phyloP scores from a whole-genome alignment of 108 stramenopile genomes.

The Pseudonitzschia pungens region DNA sequence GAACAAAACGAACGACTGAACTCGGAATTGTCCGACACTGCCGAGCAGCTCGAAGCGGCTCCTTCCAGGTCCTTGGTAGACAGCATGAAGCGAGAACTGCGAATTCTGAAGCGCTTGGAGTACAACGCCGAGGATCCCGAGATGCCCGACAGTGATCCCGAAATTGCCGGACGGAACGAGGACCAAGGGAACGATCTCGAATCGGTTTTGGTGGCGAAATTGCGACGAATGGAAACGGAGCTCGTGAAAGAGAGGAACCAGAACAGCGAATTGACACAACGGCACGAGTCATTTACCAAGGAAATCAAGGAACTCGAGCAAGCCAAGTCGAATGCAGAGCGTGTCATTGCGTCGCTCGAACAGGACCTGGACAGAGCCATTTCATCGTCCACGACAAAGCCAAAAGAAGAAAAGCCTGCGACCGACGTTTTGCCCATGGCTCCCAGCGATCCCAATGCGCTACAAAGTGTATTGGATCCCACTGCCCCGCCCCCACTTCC shows the following conservation, averaged over 20 bases:
- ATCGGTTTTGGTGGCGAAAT: conserved; percentile 76
- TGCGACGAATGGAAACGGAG: conserved; percentile 80
- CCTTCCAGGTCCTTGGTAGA: conserved; percentile 71
- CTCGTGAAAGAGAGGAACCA: conserved; percentile 75
- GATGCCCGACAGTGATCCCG: conserved; percentile 62
- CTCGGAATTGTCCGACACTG: conserved; percentile 46
- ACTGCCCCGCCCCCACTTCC: conserved; percentile 43
- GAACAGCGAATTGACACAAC: conserved; percentile 45
- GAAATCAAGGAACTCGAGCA: conserved; percentile 48
- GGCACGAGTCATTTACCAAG: conserved; percentile 38
- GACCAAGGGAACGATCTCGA: conserved; percentile 64
- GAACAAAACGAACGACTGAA: conserved; percentile 46
- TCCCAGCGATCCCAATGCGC: conserved; percentile 46
- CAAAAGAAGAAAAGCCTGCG: conserved; percentile 20
- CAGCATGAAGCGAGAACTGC: conserved; percentile 81
- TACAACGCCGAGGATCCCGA: conserved; percentile 85
- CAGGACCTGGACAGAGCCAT: conserved; percentile 75
- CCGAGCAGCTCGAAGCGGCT: conserved; percentile 60
- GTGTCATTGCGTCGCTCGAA: conserved; percentile 70
- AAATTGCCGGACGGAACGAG: conserved; percentile 55
- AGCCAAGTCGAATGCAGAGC: conserved; percentile 62
- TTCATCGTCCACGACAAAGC: conserved; percentile 39
- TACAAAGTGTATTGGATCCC: conserved; percentile 73
- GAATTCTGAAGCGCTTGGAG: conserved; percentile 82
- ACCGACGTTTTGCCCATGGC: neutral